These are phyloP conservation scores for Camellia sinensis DNA, from an alignment of 148 eudicot genomes.

Conservation along the genomic window DNA sequence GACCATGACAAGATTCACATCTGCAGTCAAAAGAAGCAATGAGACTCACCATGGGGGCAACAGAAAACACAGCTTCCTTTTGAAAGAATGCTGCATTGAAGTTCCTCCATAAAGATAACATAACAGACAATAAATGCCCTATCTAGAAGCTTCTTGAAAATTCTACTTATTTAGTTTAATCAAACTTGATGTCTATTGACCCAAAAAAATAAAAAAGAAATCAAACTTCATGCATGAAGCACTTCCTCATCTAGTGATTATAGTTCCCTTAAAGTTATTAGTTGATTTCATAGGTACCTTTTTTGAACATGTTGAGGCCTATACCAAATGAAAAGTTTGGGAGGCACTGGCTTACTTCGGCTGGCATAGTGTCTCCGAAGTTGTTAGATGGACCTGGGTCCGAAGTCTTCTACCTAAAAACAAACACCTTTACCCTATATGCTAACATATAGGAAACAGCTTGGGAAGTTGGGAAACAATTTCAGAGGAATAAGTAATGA, in stretches of 20 bases:
- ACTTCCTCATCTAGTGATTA: not conserved
- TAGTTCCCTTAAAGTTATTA: not conserved
- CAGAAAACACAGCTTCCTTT: not conserved
- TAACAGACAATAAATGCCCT: not conserved
- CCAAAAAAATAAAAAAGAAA: no score
- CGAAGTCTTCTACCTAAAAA: not conserved
- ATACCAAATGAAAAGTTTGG: not conserved
- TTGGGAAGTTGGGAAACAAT: not conserved
- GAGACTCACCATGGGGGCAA: not conserved
- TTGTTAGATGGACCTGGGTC: not conserved
- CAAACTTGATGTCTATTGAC: not conserved
- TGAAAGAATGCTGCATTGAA: not conserved
- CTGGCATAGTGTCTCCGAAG: not conserved
- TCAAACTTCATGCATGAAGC: not conserved
- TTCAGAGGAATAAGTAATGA: not conserved
- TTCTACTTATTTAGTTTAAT: not conserved
- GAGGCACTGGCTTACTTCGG: not conserved
- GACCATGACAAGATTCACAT: conserved; percentile 99
- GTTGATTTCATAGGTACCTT: not conserved
- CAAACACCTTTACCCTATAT: not conserved
- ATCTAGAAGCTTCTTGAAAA: not conserved
- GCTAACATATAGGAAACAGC: not conserved
- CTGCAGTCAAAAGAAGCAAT: conserved; percentile 40
- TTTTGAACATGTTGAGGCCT: not conserved
- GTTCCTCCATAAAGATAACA: not conserved